phyloP scores from a whole-genome alignment of 2,329 filamentous ascomycete species.

The Didymella glomerata region DNA sequence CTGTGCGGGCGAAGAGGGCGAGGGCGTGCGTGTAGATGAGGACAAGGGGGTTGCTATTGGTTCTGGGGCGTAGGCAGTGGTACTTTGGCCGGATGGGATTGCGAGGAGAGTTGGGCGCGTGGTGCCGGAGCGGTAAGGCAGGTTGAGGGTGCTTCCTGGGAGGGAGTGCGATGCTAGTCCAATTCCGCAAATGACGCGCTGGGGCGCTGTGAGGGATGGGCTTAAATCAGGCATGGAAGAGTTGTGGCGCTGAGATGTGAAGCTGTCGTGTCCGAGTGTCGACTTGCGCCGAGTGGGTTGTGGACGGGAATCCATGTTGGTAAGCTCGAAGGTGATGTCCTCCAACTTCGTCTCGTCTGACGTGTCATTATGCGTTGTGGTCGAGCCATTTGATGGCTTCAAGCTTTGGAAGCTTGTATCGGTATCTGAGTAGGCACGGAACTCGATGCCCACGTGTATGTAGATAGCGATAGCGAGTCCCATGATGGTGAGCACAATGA shows the following conservation, averaged over 20 bases:
- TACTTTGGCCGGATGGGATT: slow-evolving; percentile 20
- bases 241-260: slow-evolving; percentile 17
- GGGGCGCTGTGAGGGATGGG: background rate
- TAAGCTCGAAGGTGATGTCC: slow-evolving; percentile 18
- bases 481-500: slow-evolving; percentile 71
- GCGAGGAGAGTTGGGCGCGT: slow-evolving; percentile 16
- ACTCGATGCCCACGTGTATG: slow-evolving; percentile 64
- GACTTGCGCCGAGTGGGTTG: slow-evolving; percentile 20
- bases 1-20: slow-evolving; percentile 16
- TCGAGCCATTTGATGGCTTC: slow-evolving; percentile 24
- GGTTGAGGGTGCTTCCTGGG: slow-evolving; percentile 12
- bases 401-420: slow-evolving; percentile 24
- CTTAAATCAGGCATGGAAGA: slow-evolving; percentile 6
- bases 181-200: slow-evolving; percentile 5
- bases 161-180: background rate
- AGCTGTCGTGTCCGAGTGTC: slow-evolving; percentile 25
- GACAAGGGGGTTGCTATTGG: background rate
- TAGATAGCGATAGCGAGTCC: slow-evolving; percentile 75
- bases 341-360: slow-evolving; percentile 8
- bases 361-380: slow-evolving; percentile 7
- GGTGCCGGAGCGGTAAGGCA: background rate
- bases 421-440: slow-evolving; percentile 48
- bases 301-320: slow-evolving; percentile 2
- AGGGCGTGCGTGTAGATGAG: background rate
- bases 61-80: background rate